Base-by-base conservation (phyloP, 2,329 filamentous ascomycete genomes). In the Akanthomyces dipterigenus region DNA sequence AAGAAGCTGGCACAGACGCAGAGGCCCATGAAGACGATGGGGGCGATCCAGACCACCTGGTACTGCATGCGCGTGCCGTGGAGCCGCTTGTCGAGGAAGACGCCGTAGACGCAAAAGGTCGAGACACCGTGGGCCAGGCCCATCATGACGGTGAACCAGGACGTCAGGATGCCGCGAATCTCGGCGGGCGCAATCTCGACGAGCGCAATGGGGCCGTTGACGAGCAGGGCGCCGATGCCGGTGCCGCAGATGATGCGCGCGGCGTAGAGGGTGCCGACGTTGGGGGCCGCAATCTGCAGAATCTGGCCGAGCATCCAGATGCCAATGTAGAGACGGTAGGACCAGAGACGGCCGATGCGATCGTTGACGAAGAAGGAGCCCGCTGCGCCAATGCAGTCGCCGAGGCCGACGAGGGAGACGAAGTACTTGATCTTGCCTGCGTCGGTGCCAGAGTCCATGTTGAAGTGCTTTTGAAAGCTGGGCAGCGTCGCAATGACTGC, bases 291-390 rank as follows among this genome's bases (percentile, higher is more conserved):
- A 22, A 51, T 31, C 22, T 40, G 34, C 11, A 61, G 18, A 18
- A 55, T 22, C 20, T 55, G 42, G 22, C 59, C 59, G 18, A 51
- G 11, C 16, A 31, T 36, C 45, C 45, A 51, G n/a, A 56, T 31
- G 28, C 11, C 24, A 7, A 51, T 22, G 38, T 62, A 62, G 4
- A 62, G 20, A 18, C 53, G 60, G 12, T 43, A 62, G 22, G 60
- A 62, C 60, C 60, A 57, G 1, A 62, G 36, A 3, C 60, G 43
- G 6, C 60, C 60, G 18, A 56, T 14, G 9, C 60, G 45, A 14
- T 62, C 64, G 24, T 66, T 76, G 64, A 76, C 62, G 64, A 76
- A 74, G 66, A 74, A 77, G 5, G 73, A 73, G 3, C 72, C 58
- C 16, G 58, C 66, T 2, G 73, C 48, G 31, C 63, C 60, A n/a